Conservation (phyloP, 495 filamentous ascomycete species). For the Lentithecium fluviatile region DNA sequence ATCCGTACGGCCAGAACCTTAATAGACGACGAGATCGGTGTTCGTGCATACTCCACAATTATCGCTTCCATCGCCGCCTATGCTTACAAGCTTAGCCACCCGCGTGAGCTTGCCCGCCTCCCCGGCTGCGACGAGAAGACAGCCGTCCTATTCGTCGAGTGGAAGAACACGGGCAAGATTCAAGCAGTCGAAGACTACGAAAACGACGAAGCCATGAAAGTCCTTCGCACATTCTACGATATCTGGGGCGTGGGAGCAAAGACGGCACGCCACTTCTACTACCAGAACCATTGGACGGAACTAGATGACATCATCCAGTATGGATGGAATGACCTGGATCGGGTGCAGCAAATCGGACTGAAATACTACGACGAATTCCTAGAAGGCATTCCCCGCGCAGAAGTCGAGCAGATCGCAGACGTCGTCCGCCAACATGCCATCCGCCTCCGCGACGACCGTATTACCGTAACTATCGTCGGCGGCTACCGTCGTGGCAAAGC, state of each 20-base stretch:
- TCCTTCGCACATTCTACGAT: constrained; percentile 67
- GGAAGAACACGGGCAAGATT: constrained; percentile 59
- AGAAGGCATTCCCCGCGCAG: constrained; percentile 64
- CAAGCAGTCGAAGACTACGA: constrained; percentile 64
- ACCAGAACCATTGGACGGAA: constrained; percentile 67
- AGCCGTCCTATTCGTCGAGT: constrained; percentile 75
- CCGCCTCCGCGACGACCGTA: constrained; percentile 49
- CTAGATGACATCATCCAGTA: constrained; percentile 82
- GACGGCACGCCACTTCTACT: constrained; percentile 82
- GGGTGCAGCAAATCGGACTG: constrained; percentile 91
- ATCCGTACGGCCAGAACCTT: constrained; percentile 71
- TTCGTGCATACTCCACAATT: constrained; percentile 82
- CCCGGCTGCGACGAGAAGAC: constrained; percentile 84
- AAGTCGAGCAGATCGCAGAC: constrained; percentile 68
- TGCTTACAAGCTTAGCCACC: constrained; percentile 57
- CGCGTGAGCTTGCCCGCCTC: constrained; percentile 64
- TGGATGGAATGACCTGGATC: constrained; percentile 71
- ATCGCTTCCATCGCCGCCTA: constrained; percentile 85
- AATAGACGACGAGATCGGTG: constrained; percentile 71
- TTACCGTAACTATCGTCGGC: constrained; percentile 75
- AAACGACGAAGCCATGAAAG: constrained; percentile 59
- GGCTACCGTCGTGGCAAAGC: constrained; percentile 82
- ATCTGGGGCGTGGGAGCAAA: constrained; percentile 90
- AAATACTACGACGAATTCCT: constrained; percentile 92
- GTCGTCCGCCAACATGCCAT: constrained; percentile 64